Percentiles rank a stretch among this genome's conserved stretches.
Conservation (phyloP, 1,139 yeast genomes). For the Lodderomyces margitis region DNA sequence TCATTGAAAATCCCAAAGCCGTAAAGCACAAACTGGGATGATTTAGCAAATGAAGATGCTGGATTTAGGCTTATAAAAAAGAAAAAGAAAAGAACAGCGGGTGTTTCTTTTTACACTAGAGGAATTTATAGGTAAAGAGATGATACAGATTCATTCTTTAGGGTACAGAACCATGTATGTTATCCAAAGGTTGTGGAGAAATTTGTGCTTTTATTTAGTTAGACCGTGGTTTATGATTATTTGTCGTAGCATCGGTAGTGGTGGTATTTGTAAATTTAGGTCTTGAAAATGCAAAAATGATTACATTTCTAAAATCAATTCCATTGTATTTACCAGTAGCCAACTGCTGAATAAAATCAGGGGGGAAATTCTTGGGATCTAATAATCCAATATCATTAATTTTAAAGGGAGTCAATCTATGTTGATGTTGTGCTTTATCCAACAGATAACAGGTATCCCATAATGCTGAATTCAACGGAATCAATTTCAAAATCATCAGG, state of each 20-base stretch:
- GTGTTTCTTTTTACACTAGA: too few species aligned
- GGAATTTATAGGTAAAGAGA: too few species aligned
- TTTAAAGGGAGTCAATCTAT: conserved; percentile 23
- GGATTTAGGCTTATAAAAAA: too few species aligned
- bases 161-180: too few species aligned
- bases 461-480: conserved; percentile 36
- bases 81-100: too few species aligned
- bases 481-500: conserved; percentile 17
- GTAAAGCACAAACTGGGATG: too few species aligned
- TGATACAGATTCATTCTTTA: too few species aligned
- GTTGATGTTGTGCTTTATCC: conserved; percentile 34
- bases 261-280: conserved; percentile 13
- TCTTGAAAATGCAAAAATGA: conserved; percentile 18
- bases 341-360: conserved; percentile 23
- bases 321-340: conserved; percentile 27
- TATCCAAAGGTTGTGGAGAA: too few species aligned
- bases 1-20: conserved; percentile 89
- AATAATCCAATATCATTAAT: conserved; percentile 34
- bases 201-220: too few species aligned
- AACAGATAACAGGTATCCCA: conserved; percentile 37
- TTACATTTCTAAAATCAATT: conserved; percentile 23
- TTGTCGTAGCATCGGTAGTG: too few species aligned
- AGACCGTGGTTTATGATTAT: too few species aligned
- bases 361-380: conserved; percentile 39
- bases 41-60: too few species aligned